Percentiles rank a stretch among this genome's conserved stretches.
Conservation (phyloP, 352 stramenopile genomes). For the Pythium chondricola region DNA sequence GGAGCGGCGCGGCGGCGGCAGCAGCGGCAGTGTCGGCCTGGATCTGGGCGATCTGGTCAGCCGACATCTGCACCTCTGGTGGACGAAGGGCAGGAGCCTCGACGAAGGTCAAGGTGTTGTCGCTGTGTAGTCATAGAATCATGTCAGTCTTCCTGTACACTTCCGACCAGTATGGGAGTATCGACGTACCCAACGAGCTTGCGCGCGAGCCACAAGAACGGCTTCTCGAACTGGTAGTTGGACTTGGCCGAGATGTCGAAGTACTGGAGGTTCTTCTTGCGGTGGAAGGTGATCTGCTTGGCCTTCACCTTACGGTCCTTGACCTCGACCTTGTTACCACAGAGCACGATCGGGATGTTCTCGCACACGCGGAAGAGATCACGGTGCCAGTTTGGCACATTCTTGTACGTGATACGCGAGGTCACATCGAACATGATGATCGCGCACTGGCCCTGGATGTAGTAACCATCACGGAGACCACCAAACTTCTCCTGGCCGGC, state of each 20-base stretch:
- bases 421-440: constrained; percentile 99
- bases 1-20: constrained; percentile 89
- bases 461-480: constrained; percentile 94
- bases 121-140: too few relatives aligned
- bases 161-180: not conserved
- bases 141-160: too few relatives aligned
- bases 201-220: constrained; percentile 99
- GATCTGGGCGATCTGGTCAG: constrained; percentile 90
- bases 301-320: constrained; percentile 99
- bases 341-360: constrained; percentile 99
- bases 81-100: constrained; percentile 95
- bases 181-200: constrained; percentile 93
- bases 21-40: constrained; percentile 89
- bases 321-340: constrained; percentile 99
- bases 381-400: constrained; percentile 99
- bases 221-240: constrained; percentile 99
- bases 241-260: constrained; percentile 99
- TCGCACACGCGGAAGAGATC: constrained; percentile 99
- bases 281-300: constrained; percentile 99
- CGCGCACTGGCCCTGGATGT: constrained; percentile 99
- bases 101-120: constrained; percentile 98
- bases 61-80: constrained; percentile 95
- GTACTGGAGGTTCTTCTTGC: constrained; percentile 99
- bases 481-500: constrained; percentile 99
- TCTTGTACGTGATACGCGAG: constrained; percentile 99